Conservation (phyloP, 495 filamentous ascomycete species). For the Penicillium daleae region DNA sequence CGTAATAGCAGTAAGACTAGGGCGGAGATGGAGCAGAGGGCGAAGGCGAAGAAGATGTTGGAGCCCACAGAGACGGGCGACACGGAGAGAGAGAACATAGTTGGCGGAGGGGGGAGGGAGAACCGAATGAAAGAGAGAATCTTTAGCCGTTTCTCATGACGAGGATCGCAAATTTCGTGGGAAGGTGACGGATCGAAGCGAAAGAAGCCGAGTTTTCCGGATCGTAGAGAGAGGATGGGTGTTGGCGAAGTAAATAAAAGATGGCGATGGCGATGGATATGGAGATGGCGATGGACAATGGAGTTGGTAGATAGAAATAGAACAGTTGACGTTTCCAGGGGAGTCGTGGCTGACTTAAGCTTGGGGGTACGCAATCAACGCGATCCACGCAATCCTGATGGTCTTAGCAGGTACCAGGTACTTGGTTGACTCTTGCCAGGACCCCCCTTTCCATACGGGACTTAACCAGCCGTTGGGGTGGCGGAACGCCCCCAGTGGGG, state of each 20-base stretch:
- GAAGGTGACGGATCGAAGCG: background rate
- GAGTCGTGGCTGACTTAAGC: constrained; percentile 36
- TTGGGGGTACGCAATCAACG: constrained; percentile 6
- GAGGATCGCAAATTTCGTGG: background rate
- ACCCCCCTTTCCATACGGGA: background rate
- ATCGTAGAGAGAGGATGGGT: background rate
- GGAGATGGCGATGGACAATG: constrained; percentile 10
- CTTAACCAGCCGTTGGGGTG: background rate
- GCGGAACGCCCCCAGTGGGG: background rate
- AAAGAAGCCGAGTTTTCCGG: background rate
- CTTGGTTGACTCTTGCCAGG: background rate
- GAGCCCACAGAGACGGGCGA: constrained; percentile 59
- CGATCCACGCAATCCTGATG: background rate
- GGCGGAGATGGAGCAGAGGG: constrained; percentile 72
- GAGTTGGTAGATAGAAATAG: constrained; percentile 8
- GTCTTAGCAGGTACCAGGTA: background rate
- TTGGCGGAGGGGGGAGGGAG: constrained; percentile 5
- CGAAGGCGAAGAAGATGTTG: constrained; percentile 70
- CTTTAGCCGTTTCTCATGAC: constrained; percentile 27
- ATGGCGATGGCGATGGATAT: constrained; percentile 5
- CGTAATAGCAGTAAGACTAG: constrained; percentile 82
- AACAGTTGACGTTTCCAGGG: constrained; percentile 32
- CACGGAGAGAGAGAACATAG: constrained; percentile 35
- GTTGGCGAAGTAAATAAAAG: background rate
- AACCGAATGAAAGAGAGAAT: constrained; percentile 8